Evolutionary conservation across 331 rosid species (phyloP), one percentile per base, ranked within the genome.

Genomic region (Acacia concinna): DNA sequence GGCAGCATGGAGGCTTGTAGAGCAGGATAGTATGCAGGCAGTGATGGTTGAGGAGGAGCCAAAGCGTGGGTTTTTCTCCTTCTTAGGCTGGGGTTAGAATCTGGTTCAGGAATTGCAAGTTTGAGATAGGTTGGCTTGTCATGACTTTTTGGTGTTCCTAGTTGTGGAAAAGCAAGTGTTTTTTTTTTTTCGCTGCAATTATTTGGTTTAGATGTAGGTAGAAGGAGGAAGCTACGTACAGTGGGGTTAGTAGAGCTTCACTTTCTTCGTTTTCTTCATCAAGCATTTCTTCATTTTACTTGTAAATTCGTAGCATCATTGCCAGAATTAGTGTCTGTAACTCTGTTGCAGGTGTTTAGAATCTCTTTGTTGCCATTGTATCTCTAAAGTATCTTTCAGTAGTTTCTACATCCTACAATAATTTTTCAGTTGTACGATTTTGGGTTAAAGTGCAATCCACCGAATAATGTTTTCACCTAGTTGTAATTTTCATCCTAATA

Each of bases 1-100:
- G 81, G 99, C 99, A 0, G 99, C 99, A 1, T 96, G 99, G 99
- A 89, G 99, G 81, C 98, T 96, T 64, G 98, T 96, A 20, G 98
- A 96, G 85, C 99, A 93, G 84, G 99, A 96, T 79, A 93, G 85
- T 30, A 96, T 96, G 99, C 82, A 91, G 82, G 99, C 99, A 30
- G 98, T 93, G 20, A 81, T 91, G 89, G 86, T 91, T 3, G 99
- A 96, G 83, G 98, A 91, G 70, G 98, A 93, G 78, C 98, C 99
- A 0, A 96, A 93, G 79, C 88, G 94, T 3, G 94, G 99, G 0
- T 93, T 96, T 60, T 96, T 96, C 93, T 96, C 98, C 0, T 96
- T 95, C 77, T 91, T 96, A 25, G 97, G 99, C 25, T 94, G 78
- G 75, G n/a, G 49, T 43, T 75, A 13, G 49, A 31, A 44, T 49